A percentile compares a stretch with the other conserved stretches of the same genome.
Evolutionary conservation across 2,329 filamentous ascomycete genomes (phyloP).

Genomic region (Pleoardoris graminearum): DNA sequence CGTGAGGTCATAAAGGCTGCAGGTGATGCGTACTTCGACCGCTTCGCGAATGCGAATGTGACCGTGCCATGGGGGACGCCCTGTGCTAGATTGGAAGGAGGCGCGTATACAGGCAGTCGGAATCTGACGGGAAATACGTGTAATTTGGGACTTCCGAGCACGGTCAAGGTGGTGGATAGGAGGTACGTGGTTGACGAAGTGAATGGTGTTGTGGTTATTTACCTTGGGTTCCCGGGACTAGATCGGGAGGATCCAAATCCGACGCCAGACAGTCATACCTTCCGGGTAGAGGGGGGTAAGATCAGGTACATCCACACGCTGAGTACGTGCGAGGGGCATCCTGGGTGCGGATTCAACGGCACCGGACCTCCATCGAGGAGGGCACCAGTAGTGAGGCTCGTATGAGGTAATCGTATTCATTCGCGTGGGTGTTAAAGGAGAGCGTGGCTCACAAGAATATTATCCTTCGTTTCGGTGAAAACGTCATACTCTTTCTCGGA

Average conservation of each 20-base stretch:
- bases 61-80: slow-evolving; percentile 29
- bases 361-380: not conserved
- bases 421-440: too few relatives aligned
- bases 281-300: slow-evolving; percentile 31
- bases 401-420: too few relatives aligned
- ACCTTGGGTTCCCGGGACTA: slow-evolving; percentile 26
- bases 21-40: slow-evolving; percentile 29
- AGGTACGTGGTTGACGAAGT: slow-evolving; percentile 33
- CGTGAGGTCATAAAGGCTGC: slow-evolving; percentile 26
- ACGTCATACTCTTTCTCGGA: slow-evolving; percentile 32
- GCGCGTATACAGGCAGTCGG: slow-evolving; percentile 27
- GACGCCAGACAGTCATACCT: slow-evolving; percentile 30
- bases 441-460: too few relatives aligned
- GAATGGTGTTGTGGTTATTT: slow-evolving; percentile 30
- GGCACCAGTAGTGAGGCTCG: not conserved
- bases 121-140: slow-evolving; percentile 21
- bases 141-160: slow-evolving; percentile 26
- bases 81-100: slow-evolving; percentile 31
- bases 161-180: slow-evolving; percentile 23
- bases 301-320: slow-evolving; percentile 28
- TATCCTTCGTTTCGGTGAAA: too few relatives aligned
- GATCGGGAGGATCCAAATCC: slow-evolving; percentile 17
- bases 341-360: slow-evolving; percentile 22
- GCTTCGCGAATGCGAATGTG: slow-evolving; percentile 20
- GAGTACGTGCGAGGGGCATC: slow-evolving; percentile 25